Evolutionary conservation across 2,329 filamentous ascomycete species (phyloP).

Genomic region (Fusarium sp.): DNA sequence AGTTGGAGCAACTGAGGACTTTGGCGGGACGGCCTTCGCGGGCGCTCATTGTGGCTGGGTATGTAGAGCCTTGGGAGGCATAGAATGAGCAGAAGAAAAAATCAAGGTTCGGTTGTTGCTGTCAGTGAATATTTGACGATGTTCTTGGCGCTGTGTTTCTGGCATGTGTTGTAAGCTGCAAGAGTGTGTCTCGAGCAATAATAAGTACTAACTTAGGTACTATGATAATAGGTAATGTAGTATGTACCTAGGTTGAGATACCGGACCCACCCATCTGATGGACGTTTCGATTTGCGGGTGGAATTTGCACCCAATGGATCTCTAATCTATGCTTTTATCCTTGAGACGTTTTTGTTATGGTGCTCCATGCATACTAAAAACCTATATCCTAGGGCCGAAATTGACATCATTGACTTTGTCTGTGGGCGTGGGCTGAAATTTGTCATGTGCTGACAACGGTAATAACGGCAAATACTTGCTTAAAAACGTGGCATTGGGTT

Average conservation of each 20-base stretch:
- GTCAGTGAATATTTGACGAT: neutral
- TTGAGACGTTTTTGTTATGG: neutral
- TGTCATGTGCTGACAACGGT: neutral
- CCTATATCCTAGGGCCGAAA: constrained; percentile 10
- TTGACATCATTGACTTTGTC: neutral
- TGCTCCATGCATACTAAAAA: neutral
- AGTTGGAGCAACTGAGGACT: constrained; percentile 65
- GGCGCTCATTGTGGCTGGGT: constrained; percentile 35
- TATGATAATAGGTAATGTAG: no score
- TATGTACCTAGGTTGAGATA: constrained; percentile 12
- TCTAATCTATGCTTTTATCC: neutral
- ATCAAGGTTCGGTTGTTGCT: neutral
- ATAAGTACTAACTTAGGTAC: no score
- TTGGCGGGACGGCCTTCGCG: constrained; percentile 40
- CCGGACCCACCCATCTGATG: constrained; percentile 26
- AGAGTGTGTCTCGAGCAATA: constrained; percentile 1
- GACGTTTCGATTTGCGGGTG: constrained; percentile 29
- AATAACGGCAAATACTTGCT: neutral
- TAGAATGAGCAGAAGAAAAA: neutral
- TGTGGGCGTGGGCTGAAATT: neutral
- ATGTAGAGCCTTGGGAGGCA: neutral
- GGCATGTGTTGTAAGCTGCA: neutral
- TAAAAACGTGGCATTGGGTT: neutral
- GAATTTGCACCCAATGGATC: neutral
- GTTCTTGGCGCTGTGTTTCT: constrained; percentile 1